These are phyloP conservation scores for Coniophora puteana DNA, from an alignment of 1,284 basidiomycete species.

Conservation along the genomic window DNA sequence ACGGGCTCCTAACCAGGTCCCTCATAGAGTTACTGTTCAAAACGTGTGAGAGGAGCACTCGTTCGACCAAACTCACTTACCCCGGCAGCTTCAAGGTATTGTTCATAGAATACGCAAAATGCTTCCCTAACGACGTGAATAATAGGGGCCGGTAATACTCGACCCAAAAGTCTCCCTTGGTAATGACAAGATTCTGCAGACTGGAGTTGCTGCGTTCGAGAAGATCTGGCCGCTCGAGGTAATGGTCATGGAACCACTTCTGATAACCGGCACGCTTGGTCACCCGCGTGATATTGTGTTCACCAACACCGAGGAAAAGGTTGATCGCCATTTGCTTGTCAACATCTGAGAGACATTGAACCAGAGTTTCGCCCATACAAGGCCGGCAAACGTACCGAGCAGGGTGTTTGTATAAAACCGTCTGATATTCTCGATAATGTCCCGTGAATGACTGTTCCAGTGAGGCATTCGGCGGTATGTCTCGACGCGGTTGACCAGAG, in stretches of 20 bases:
- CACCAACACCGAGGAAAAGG: slow-evolving; percentile 85
- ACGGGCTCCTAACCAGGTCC: slow-evolving; percentile 70
- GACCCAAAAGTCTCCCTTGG: slow-evolving; percentile 75
- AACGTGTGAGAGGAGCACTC: slow-evolving; percentile 1
- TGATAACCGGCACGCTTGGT: slow-evolving; percentile 65
- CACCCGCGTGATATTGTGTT: slow-evolving; percentile 44
- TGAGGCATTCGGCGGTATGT: slow-evolving; percentile 95
- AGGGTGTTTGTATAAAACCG: slow-evolving; percentile 97
- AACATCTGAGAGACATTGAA: slow-evolving; percentile 56
- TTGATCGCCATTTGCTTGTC: slow-evolving; percentile 99
- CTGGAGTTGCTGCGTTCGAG: slow-evolving; percentile 53
- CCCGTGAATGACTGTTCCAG: slow-evolving; percentile 97
- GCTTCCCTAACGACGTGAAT: slow-evolving; percentile 79
- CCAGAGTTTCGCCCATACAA: background rate
- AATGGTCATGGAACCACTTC: slow-evolving; percentile 75
- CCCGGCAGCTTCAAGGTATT: slow-evolving; percentile 80
- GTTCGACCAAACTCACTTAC: slow-evolving; percentile 34
- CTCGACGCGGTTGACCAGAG: slow-evolving; percentile 95
- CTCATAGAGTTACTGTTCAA: slow-evolving; percentile 58
- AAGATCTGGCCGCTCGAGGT: slow-evolving; percentile 63
- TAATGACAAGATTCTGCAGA: slow-evolving; percentile 54
- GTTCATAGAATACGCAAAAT: slow-evolving; percentile 86
- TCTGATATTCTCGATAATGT: slow-evolving; percentile 95
- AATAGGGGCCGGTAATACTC: slow-evolving; percentile 89
- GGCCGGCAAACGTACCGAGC: slow-evolving; percentile 48